Conservation (phyloP, 768 basidiomycete species). For the Sporobolomyces phaffii region DNA sequence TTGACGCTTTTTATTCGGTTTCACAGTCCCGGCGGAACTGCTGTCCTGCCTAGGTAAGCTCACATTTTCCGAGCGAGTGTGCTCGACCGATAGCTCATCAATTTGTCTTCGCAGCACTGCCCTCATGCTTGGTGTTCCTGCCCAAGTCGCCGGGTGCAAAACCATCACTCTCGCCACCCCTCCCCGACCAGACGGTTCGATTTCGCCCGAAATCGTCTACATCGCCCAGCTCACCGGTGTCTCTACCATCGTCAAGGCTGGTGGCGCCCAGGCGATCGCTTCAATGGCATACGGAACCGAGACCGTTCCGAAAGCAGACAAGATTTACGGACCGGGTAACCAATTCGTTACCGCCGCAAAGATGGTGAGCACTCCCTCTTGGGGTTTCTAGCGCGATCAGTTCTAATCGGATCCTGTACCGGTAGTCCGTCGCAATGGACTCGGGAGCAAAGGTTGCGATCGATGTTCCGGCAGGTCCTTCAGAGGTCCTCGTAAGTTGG, state of each 20-base stretch:
- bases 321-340: constrained; percentile 98
- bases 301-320: constrained; percentile 94
- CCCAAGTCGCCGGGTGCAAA: constrained; percentile 90
- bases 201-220: constrained; percentile 96
- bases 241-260: constrained; percentile 82
- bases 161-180: constrained; percentile 91
- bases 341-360: constrained; percentile 99
- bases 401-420: not conserved
- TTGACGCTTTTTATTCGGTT: not conserved
- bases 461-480: constrained; percentile 98
- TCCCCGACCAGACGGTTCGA: constrained; percentile 82
- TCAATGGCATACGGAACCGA: constrained; percentile 95
- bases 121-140: constrained; percentile 94
- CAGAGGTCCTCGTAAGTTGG: constrained; percentile 81
- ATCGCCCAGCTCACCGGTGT: constrained; percentile 87
- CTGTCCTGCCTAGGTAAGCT: constrained; percentile 69
- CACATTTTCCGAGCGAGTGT: no score
- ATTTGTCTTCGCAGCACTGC: constrained; percentile 56
- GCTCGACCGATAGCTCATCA: not conserved
- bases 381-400: not conserved
- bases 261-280: constrained; percentile 91
- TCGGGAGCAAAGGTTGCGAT: constrained; percentile 92
- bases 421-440: constrained; percentile 85
- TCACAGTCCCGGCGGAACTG: constrained; percentile 81
- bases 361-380: constrained; percentile 54